Evolutionary conservation across 768 basidiomycete species (phyloP).

Genomic region (Mycena galericulata): DNA sequence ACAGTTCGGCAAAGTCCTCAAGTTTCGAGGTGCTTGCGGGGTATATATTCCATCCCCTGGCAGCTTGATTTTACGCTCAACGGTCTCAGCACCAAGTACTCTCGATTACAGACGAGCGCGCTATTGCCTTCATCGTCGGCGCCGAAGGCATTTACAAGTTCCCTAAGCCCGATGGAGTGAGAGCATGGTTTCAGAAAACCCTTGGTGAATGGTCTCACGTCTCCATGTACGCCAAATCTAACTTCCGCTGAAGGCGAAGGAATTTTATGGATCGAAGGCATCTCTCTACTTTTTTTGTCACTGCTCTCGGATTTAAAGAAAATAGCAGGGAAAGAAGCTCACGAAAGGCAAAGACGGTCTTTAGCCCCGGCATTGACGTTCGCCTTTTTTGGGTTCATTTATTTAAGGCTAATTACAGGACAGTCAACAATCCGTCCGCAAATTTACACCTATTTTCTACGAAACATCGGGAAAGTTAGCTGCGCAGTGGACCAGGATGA

Average conservation of each 20-base stretch:
- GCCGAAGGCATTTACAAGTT: conserved; percentile 65
- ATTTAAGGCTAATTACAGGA: conserved; percentile 9
- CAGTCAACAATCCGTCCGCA: conserved; percentile 66
- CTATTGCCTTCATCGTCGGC: conserved; percentile 66
- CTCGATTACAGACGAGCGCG: conserved; percentile 66
- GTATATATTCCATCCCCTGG: conserved; percentile 44
- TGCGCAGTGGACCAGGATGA: conserved; percentile 59
- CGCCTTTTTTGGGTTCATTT: conserved; percentile 9
- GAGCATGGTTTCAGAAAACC: conserved; percentile 72
- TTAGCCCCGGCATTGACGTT: conserved; percentile 72
- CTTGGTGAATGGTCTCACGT: conserved; percentile 44
- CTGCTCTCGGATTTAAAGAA: background rate
- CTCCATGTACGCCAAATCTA: background rate
- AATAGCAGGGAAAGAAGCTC: conserved; percentile 62
- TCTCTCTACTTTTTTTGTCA: conserved; percentile 1
- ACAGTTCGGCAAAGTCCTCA: conserved; percentile 65
- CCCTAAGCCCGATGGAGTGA: conserved; percentile 72
- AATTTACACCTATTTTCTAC: conserved; percentile 63
- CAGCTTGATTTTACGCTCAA: conserved; percentile 16
- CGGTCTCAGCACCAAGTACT: conserved; percentile 63
- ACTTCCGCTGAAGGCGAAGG: conserved; percentile 54
- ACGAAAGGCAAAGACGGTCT: conserved; percentile 64
- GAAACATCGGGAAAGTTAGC: conserved; percentile 66
- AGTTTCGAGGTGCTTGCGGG: conserved; percentile 68
- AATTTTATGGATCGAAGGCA: conserved; percentile 76